phyloP scores from a whole-genome alignment of 495 filamentous ascomycete genomes.

The Cercophora samala region DNA sequence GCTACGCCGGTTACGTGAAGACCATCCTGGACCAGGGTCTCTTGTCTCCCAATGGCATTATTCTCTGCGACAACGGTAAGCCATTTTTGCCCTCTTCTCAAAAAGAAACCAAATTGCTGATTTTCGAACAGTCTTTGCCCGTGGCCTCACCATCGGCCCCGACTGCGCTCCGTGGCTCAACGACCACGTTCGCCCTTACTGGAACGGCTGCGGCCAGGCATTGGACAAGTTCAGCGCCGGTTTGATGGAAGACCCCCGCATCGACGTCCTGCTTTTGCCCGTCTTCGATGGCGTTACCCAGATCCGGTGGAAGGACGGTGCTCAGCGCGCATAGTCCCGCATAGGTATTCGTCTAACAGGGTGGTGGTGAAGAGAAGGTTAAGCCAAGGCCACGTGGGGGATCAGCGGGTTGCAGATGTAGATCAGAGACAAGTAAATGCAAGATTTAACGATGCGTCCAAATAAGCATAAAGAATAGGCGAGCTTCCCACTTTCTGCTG shows the following conservation, averaged over 20 bases:
- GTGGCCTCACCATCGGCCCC: neutral
- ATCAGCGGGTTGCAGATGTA: no score
- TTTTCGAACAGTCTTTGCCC: neutral
- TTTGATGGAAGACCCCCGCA: neutral
- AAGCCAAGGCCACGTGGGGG: no score
- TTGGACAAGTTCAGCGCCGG: neutral
- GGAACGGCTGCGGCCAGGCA: neutral
- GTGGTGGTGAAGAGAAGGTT: no score
- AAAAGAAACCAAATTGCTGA: neutral
- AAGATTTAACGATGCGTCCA: no score
- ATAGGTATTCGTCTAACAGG: no score
- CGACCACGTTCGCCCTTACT: neutral
- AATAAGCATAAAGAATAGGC: no score
- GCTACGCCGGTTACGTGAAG: neutral
- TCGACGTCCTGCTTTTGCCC: neutral
- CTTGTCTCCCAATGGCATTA: neutral
- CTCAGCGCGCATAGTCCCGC: no score
- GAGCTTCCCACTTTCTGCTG: no score
- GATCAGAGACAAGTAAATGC: no score
- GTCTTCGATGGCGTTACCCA: neutral
- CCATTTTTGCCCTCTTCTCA: neutral
- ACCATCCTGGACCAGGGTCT: neutral
- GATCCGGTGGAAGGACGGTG: neutral
- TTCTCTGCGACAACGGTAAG: neutral
- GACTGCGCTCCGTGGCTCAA: neutral